phyloP scores from a whole-genome alignment of 257 asterid genomes.

The Solanum corneliomulleri region DNA sequence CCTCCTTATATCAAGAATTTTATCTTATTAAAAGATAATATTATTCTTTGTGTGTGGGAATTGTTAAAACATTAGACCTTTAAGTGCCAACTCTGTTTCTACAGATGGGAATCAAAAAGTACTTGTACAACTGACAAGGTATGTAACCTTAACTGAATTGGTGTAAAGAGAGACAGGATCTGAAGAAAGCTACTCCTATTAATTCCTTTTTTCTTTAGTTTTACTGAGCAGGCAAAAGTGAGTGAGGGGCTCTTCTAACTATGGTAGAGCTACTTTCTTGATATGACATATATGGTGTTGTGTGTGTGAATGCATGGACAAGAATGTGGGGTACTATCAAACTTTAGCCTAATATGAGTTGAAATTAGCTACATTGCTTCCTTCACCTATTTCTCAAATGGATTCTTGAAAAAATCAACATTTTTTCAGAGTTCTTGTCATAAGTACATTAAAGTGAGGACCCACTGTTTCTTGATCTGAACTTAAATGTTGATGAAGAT shows the following conservation, averaged over 20 bases:
- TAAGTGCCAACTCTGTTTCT: background rate
- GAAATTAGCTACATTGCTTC: constrained; percentile 28
- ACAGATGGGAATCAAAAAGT: background rate
- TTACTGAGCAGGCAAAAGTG: background rate
- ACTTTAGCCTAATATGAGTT: constrained; percentile 17
- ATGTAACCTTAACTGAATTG: background rate
- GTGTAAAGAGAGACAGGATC: background rate
- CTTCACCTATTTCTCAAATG: constrained; percentile 3
- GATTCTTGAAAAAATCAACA: constrained; percentile 9
- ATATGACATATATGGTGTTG: background rate
- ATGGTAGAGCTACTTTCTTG: background rate
- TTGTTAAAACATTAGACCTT: background rate
- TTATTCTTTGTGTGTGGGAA: background rate
- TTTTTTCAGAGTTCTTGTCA: background rate
- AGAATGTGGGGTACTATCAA: constrained; percentile 32
- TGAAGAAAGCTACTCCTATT: background rate
- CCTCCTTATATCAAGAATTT: background rate
- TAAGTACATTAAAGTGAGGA: background rate
- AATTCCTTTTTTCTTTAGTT: background rate
- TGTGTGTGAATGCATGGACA: constrained; percentile 17
- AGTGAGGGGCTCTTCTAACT: background rate
- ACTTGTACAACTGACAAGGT: background rate
- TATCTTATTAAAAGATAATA: background rate
- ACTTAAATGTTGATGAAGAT: background rate
- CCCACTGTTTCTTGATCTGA: background rate